These are phyloP conservation scores for Parasarocladium wereldwijsianum DNA, from an alignment of 2,329 filamentous ascomycete genomes.

Conservation along the genomic window DNA sequence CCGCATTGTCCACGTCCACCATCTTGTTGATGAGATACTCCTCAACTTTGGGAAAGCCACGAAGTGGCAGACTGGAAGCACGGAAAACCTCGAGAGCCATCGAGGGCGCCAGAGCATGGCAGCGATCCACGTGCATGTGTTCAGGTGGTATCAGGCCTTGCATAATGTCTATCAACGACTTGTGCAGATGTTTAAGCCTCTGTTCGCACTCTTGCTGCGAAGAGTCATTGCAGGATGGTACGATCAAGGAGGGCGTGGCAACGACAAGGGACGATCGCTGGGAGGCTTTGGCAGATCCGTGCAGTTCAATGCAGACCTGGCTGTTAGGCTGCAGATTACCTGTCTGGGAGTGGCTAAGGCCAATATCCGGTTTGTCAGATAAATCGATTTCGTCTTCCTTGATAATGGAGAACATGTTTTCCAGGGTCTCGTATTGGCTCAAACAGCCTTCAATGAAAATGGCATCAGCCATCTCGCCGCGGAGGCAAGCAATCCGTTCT, in stretches of 20 bases:
- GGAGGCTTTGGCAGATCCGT: slow-evolving; percentile 35
- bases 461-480: slow-evolving; percentile 44
- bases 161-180: slow-evolving; percentile 37
- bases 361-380: no score
- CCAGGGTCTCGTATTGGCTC: slow-evolving; percentile 39
- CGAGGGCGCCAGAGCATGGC: slow-evolving; percentile 35
- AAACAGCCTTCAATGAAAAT: slow-evolving; percentile 52
- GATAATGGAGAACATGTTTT: slow-evolving; percentile 15
- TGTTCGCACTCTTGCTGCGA: slow-evolving; percentile 25
- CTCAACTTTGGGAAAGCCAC: slow-evolving; percentile 33
- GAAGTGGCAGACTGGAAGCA: slow-evolving; percentile 33
- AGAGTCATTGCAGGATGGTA: slow-evolving; percentile 20
- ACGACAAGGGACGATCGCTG: slow-evolving; percentile 31
- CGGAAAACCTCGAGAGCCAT: slow-evolving; percentile 45
- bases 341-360: background rate
- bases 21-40: slow-evolving; percentile 31
- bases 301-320: no score
- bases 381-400: no score
- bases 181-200: slow-evolving; percentile 33
- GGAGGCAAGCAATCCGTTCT: slow-evolving; percentile 45
- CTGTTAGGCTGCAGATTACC: slow-evolving; percentile 35
- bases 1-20: slow-evolving; percentile 24
- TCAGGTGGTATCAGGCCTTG: slow-evolving; percentile 33
- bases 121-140: slow-evolving; percentile 28
- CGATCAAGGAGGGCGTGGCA: background rate